These are phyloP conservation scores for Ophiostoma novo-ulmi DNA, from an alignment of 2,329 filamentous ascomycete species.

Conservation along the genomic window DNA sequence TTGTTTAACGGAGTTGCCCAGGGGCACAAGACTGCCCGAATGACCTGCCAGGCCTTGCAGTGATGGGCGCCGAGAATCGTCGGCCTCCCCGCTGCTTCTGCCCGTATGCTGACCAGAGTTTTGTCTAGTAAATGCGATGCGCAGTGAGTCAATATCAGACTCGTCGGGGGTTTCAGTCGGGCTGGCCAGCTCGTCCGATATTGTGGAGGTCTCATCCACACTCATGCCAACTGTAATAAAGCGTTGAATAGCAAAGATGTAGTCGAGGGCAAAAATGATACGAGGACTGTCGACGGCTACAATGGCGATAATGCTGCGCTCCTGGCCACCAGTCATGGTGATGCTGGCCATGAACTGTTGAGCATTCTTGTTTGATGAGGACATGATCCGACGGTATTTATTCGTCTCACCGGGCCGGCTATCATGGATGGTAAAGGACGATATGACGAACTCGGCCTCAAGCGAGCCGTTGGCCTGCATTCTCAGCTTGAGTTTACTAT, in stretches of 20 bases:
- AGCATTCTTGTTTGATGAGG: conserved; percentile 86
- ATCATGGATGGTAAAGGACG: conserved; percentile 91
- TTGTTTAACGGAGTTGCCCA: neutral
- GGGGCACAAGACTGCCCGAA: neutral
- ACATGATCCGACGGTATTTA: conserved; percentile 98
- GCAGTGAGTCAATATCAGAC: conserved; percentile 56
- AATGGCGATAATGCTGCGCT: conserved; percentile 80
- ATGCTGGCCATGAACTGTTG: conserved; percentile 98
- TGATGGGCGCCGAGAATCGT: neutral
- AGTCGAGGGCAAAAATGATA: conserved; percentile 92
- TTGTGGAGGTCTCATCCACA: conserved; percentile 49
- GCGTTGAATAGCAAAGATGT: conserved; percentile 81
- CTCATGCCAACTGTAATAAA: conserved; percentile 72
- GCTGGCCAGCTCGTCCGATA: conserved; percentile 46
- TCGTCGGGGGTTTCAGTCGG: conserved; percentile 53
- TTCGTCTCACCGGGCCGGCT: conserved; percentile 84
- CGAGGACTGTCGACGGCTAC: conserved; percentile 91
- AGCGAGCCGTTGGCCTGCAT: conserved; percentile 89
- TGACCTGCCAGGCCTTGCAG: neutral
- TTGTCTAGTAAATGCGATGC: conserved; percentile 41
- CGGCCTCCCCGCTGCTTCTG: neutral
- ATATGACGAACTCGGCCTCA: conserved; percentile 87
- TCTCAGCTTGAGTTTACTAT: conserved; percentile 83
- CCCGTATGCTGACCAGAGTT: neutral
- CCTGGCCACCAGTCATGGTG: conserved; percentile 79